These are phyloP conservation scores for Tetrapyrgos nigripes DNA, from an alignment of 1,284 basidiomycete species.

Conservation along the genomic window DNA sequence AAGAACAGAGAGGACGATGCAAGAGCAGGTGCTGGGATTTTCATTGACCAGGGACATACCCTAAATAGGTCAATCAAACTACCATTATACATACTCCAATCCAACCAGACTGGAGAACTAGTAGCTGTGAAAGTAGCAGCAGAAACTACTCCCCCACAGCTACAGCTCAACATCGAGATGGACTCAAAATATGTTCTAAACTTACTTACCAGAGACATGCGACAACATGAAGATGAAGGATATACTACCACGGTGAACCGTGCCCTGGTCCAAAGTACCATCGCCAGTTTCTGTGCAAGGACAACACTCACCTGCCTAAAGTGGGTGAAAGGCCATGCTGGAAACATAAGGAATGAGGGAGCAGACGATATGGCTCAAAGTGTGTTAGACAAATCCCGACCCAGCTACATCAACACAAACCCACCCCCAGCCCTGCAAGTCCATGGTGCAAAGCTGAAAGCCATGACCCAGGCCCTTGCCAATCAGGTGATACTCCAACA, in stretches of 20 bases:
- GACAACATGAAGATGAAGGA: conserved; percentile 25
- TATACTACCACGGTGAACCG: conserved; percentile 16
- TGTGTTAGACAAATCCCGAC: not conserved
- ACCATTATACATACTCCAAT: conserved; percentile 15
- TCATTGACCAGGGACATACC: conserved; percentile 13
- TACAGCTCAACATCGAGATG: conserved; percentile 15
- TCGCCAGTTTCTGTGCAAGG: conserved; percentile 12
- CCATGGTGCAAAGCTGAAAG: conserved; percentile 19
- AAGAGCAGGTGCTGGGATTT: conserved; percentile 26
- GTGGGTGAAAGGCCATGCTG: conserved; percentile 23
- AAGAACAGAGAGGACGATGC: conserved; percentile 21
- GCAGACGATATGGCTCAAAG: conserved; percentile 18
- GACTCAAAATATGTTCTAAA: conserved; percentile 27
- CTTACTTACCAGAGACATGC: conserved; percentile 21
- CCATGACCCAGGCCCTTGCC: conserved; percentile 20
- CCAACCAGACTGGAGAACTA: conserved; percentile 30
- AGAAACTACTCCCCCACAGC: not conserved
- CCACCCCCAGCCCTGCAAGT: not conserved
- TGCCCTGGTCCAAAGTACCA: conserved; percentile 5
- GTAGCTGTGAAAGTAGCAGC: conserved; percentile 16
- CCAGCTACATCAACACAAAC: not conserved
- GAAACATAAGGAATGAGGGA: conserved; percentile 20
- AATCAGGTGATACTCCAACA: conserved; percentile 15
- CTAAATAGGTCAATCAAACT: conserved; percentile 23
- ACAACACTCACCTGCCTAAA: conserved; percentile 14